These are phyloP conservation scores for Quercus mongolica DNA, from an alignment of 306 rosid genomes.

Conservation along the genomic window DNA sequence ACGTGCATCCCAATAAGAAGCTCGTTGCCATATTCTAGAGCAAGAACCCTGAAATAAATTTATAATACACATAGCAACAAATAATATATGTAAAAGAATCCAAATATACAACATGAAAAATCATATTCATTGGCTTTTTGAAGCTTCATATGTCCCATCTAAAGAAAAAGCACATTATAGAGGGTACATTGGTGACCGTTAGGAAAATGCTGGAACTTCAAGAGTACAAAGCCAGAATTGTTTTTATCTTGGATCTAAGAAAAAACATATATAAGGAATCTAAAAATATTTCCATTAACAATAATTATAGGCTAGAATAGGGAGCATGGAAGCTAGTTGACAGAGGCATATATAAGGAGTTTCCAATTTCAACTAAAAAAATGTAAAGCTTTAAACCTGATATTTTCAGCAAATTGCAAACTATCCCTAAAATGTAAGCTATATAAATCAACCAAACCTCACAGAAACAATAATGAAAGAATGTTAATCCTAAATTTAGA, in stretches of 20 bases:
- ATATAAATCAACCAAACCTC: neutral
- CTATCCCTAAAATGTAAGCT: neutral
- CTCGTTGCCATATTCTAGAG: conserved; percentile 97
- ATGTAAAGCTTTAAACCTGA: neutral
- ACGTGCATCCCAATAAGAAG: conserved; percentile 81
- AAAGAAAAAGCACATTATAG: neutral
- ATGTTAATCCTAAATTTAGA: neutral
- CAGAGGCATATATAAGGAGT: neutral
- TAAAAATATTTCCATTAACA: neutral
- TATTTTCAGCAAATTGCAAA: no score
- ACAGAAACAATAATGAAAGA: neutral
- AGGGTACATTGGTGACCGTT: neutral
- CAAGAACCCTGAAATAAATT: conserved; percentile 73
- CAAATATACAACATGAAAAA: neutral
- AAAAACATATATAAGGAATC: neutral
- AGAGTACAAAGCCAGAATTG: neutral
- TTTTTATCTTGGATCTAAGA: neutral
- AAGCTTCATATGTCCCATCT: conserved; percentile 2
- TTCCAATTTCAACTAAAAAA: neutral
- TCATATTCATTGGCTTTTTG: neutral
- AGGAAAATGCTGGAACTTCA: neutral
- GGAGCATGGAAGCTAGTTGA: neutral
- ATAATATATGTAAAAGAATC: neutral
- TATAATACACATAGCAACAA: neutral
- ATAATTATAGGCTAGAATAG: neutral